Evolutionary conservation across 2,329 filamentous ascomycete species (phyloP).

Genomic region (Paramyrothecium sp.): DNA sequence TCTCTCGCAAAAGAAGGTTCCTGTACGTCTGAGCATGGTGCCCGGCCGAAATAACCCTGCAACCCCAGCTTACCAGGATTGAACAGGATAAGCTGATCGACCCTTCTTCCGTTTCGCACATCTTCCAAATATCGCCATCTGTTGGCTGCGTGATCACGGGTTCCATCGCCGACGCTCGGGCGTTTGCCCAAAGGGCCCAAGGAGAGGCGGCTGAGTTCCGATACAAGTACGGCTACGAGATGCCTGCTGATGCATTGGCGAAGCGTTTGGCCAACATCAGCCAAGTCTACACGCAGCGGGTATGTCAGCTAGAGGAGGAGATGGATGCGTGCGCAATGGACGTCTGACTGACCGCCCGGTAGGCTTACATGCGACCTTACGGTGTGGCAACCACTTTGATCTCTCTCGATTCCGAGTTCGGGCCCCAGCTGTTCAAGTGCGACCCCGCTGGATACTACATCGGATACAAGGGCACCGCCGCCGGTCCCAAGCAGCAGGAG

Average conservation of each 20-base stretch:
- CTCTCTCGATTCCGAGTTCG: constrained; percentile 87
- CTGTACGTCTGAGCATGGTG: constrained; percentile 59
- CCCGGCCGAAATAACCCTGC: neutral
- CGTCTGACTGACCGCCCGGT: constrained; percentile 21
- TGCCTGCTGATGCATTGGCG: constrained; percentile 95
- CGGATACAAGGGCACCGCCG: constrained; percentile 96
- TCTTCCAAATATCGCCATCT: constrained; percentile 94
- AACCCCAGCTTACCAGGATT: constrained; percentile 17
- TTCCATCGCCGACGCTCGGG: constrained; percentile 94
- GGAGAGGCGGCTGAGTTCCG: constrained; percentile 96
- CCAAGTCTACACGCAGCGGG: constrained; percentile 97
- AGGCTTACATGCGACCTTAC: constrained; percentile 96
- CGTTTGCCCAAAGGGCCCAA: constrained; percentile 88
- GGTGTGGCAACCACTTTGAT: constrained; percentile 95
- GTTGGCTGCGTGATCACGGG: constrained; percentile 98
- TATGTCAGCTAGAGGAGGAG: constrained; percentile 60
- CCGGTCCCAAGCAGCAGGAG: constrained; percentile 97
- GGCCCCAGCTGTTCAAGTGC: constrained; percentile 96
- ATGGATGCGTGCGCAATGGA: constrained; percentile 12
- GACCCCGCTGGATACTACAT: constrained; percentile 98
- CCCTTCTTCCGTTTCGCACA: constrained; percentile 91
- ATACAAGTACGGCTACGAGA: constrained; percentile 99
- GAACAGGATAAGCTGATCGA: constrained; percentile 96
- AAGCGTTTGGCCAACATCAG: constrained; percentile 99
- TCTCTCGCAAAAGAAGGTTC: constrained; percentile 98